These are phyloP conservation scores for Hansenula lynferdii DNA, from an alignment of 1,139 yeast species.

Conservation along the genomic window DNA sequence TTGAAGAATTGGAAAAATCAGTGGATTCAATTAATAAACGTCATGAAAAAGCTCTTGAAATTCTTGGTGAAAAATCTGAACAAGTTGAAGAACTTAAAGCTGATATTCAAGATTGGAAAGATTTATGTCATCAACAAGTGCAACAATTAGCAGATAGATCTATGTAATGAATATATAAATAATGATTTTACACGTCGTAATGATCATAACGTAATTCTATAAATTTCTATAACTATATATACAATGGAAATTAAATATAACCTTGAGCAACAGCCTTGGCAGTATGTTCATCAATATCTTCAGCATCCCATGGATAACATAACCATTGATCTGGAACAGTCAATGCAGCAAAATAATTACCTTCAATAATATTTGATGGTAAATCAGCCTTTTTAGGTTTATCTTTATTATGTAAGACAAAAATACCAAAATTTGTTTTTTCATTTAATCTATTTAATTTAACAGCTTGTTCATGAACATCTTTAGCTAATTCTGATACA, in stretches of 20 bases:
- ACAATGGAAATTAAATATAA: conserved; percentile 25
- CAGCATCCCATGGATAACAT: conserved; percentile 66
- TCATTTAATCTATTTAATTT: conserved; percentile 29
- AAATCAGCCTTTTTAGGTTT: conserved; percentile 53
- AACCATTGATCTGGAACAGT: conserved; percentile 56
- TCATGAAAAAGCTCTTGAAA: conserved; percentile 59
- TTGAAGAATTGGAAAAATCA: conserved; percentile 33
- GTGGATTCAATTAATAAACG: conserved; percentile 36
- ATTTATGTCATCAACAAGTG: conserved; percentile 74
- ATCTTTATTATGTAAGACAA: conserved; percentile 54
- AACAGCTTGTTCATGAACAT: conserved; percentile 41
- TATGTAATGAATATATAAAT: too few species aligned
- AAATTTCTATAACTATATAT: background rate
- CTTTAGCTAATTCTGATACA: conserved; percentile 50
- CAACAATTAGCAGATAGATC: conserved; percentile 54
- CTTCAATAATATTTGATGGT: conserved; percentile 39
- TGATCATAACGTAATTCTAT: too few species aligned
- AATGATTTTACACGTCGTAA: too few species aligned
- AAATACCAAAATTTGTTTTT: conserved; percentile 46
- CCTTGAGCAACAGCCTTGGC: conserved; percentile 71
- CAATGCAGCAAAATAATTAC: conserved; percentile 46
- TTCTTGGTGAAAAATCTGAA: conserved; percentile 88
- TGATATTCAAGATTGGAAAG: conserved; percentile 85
- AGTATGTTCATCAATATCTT: conserved; percentile 81
- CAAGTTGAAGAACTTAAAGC: conserved; percentile 79